Evolutionary conservation across 768 basidiomycete species (phyloP).

Genomic region (Boletus subcaerulescens): DNA sequence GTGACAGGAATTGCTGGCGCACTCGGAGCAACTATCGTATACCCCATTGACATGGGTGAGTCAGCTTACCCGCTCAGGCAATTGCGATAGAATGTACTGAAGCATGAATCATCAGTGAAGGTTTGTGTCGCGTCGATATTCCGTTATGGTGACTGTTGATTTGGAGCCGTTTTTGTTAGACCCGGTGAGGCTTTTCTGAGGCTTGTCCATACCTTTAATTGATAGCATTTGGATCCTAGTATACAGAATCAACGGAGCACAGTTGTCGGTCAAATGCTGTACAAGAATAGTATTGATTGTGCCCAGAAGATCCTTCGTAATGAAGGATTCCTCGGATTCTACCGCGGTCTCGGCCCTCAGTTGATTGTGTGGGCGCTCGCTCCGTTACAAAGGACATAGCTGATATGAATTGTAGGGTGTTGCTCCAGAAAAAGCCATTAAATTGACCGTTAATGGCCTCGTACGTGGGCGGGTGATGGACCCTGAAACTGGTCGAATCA

Average conservation of each 20-base stretch:
- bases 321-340: conserved; percentile 94
- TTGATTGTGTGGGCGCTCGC: conserved; percentile 58
- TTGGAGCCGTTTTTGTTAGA: conserved; percentile 36
- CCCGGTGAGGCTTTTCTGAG: conserved; percentile 43
- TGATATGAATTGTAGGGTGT: conserved; percentile 60
- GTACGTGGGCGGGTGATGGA: conserved; percentile 82
- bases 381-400: not conserved
- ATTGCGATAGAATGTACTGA: conserved; percentile 6
- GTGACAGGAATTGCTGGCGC: conserved; percentile 81
- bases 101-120: conserved; percentile 53
- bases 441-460: conserved; percentile 93
- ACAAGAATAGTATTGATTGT: conserved; percentile 96
- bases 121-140: conserved; percentile 37
- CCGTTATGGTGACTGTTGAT: conserved; percentile 6
- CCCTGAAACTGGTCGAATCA: conserved; percentile 94
- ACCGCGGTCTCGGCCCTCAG: conserved; percentile 93
- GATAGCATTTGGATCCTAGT: conserved; percentile 35
- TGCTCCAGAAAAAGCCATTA: conserved; percentile 97
- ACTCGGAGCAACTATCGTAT: conserved; percentile 95
- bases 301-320: conserved; percentile 91
- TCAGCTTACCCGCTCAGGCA: conserved; percentile 16
- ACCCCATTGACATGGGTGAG: conserved; percentile 91
- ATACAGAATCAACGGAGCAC: conserved; percentile 98
- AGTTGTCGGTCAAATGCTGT: conserved; percentile 94
- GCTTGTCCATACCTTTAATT: not conserved